Base-by-base conservation (phyloP, 345 rosid genomes). In the Boechera retrofracta region DNA sequence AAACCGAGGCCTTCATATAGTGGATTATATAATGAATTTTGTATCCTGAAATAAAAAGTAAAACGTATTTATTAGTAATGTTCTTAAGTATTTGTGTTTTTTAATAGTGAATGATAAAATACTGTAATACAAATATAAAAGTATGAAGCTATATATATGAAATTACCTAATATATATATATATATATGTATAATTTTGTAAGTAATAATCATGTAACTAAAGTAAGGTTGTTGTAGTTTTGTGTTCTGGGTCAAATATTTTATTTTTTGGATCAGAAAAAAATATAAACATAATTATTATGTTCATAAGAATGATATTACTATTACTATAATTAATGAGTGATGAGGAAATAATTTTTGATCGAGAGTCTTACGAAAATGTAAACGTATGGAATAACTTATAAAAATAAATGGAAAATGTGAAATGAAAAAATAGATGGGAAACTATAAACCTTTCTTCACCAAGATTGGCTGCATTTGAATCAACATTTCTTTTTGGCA, bases 401-500 rank as follows among this genome's bases (percentile, higher is more conserved):
- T 53, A 61, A 53, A 29, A 38, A 36, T 52, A 54, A 33, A 48
- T 60, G 18, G 28, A 26, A 61, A 38, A 45, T 21, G 16, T 15
- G 24, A n/a, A 33, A 33, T 44, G 16, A 57, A 16, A 47, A 48
- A 3, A 11, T 35, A 24, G 21, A 28, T 11, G 41, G 39, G 5
- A 48, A 12, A 49, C 36, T 49, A 36, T 45, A 48, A 13, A 76
- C 79, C 79, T 76, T 31, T 61, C 10, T 35, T 58, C 18, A 47
- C 3, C 47, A 29, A 0, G 28, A 42, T 52, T 21, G 53, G 10
- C 9, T 67, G 45, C 52, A 33, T 4, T 11, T 65, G 36, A 24
- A 66, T 9, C 59, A 66, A 1, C 51, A 57, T 36, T 42, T 13
- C 28, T 36, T 45, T 8, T 29, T 18, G 68, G 57, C 62, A 4